These are phyloP conservation scores for Syzygium malaccense DNA, from an alignment of 441 rosid genomes.

Conservation along the genomic window DNA sequence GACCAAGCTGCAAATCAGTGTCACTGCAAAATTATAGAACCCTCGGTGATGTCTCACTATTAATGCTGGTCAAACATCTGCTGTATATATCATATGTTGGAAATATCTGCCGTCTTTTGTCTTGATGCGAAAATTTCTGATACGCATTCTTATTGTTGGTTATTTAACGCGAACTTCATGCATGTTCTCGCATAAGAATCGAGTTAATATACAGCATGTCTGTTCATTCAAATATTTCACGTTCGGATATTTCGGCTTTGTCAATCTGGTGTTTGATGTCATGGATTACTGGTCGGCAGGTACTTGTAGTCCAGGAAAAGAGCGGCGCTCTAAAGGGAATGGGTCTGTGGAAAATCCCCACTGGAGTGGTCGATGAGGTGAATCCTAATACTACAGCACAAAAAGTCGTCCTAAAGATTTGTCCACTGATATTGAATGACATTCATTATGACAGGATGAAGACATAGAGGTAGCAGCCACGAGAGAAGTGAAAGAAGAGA, in stretches of 20 bases:
- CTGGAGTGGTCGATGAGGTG: constrained; percentile 6
- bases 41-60: neutral
- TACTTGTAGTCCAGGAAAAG: constrained; percentile 13
- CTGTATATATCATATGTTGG: neutral
- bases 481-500: constrained; percentile 13
- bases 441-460: neutral
- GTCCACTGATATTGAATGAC: neutral
- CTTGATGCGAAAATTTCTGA: neutral
- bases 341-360: constrained; percentile 12
- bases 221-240: neutral
- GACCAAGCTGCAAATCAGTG: neutral
- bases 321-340: neutral
- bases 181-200: neutral
- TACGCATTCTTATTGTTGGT: neutral
- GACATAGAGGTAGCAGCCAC: constrained; percentile 1
- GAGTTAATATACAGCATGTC: neutral
- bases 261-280: neutral
- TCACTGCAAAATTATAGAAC: neutral
- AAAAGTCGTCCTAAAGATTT: neutral
- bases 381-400: neutral
- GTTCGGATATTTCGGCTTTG: neutral
- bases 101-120: neutral
- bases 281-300: neutral
- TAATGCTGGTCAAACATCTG: neutral
- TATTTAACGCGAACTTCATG: neutral